Evolutionary conservation across 2,329 filamentous ascomycete species (phyloP).

Genomic region (Colletotrichum nymphaeae): DNA sequence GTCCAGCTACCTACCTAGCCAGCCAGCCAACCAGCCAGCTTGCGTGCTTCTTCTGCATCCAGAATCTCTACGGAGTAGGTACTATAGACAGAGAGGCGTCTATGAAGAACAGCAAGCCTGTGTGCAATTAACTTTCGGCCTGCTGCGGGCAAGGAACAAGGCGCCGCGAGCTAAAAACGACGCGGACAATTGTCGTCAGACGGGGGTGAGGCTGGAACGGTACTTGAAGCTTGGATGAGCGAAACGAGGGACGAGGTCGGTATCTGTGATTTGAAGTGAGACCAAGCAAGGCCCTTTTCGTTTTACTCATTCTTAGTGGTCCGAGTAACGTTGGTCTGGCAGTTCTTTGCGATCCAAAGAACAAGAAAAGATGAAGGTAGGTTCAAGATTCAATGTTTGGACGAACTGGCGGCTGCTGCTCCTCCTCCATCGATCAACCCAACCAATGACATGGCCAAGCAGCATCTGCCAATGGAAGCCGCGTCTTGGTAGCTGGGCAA

Average conservation of each 20-base stretch:
- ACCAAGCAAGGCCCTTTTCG: conserved; percentile 3
- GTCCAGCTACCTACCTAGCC: background rate
- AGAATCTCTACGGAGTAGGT: conserved; percentile 5
- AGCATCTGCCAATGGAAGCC: conserved; percentile 5
- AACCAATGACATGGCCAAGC: conserved; percentile 1
- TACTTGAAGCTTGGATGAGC: conserved; percentile 26
- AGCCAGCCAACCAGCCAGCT: conserved; percentile 5
- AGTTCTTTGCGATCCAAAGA: background rate
- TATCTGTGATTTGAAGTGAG: background rate
- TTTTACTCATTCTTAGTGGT: background rate
- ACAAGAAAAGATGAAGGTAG: background rate
- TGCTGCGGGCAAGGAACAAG: conserved; percentile 33
- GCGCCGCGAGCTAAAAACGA: conserved; percentile 32
- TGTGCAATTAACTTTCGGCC: conserved; percentile 30
- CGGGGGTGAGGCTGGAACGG: conserved; percentile 31
- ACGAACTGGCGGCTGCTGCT: conserved; percentile 20
- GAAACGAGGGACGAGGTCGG: background rate
- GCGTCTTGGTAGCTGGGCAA: conserved; percentile 20
- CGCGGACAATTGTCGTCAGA: conserved; percentile 29
- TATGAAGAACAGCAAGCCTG: conserved; percentile 25
- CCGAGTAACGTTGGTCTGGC: background rate
- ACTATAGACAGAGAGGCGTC: conserved; percentile 10
- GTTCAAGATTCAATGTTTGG: conserved; percentile 15
- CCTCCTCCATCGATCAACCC: background rate
- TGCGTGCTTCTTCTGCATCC: conserved; percentile 35